phyloP scores from a whole-genome alignment of 176 grass and related monocot species.

The Oryza glumipatula region DNA sequence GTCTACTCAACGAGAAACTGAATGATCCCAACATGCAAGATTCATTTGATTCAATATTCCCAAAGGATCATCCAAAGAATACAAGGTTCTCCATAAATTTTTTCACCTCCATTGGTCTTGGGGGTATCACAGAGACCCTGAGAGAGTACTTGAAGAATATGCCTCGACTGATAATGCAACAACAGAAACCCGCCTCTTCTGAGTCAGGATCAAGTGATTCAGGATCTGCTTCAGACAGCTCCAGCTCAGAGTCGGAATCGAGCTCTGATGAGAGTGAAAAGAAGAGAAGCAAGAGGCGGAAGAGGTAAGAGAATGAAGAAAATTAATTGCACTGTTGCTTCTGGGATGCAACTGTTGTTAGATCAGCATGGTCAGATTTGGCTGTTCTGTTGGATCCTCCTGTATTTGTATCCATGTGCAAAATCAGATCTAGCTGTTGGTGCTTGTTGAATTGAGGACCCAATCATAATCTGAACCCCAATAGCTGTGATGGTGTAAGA shows the following conservation, averaged over 20 bases:
- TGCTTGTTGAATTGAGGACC: neutral
- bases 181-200: constrained; percentile 60
- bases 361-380: neutral
- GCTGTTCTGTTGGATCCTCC: constrained; percentile 4
- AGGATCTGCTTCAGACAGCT: constrained; percentile 54
- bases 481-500: constrained; percentile 20
- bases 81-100: constrained; percentile 92
- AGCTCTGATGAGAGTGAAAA: constrained; percentile 70
- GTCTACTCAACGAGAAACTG: constrained; percentile 79
- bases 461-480: neutral
- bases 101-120: constrained; percentile 93
- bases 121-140: constrained; percentile 85
- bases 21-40: constrained; percentile 86
- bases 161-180: constrained; percentile 96
- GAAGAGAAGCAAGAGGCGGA: constrained; percentile 64
- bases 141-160: constrained; percentile 96
- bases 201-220: constrained; percentile 61
- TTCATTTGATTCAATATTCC: constrained; percentile 86
- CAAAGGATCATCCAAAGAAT: constrained; percentile 92
- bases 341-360: neutral
- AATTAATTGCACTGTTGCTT: neutral
- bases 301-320: constrained; percentile 35
- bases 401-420: constrained; percentile 8
- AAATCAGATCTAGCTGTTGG: constrained; percentile 16
- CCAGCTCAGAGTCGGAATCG: constrained; percentile 52